Evolutionary conservation across 2,329 filamentous ascomycete genomes (phyloP).

Genomic region (Sporothrix euskadiensis): DNA sequence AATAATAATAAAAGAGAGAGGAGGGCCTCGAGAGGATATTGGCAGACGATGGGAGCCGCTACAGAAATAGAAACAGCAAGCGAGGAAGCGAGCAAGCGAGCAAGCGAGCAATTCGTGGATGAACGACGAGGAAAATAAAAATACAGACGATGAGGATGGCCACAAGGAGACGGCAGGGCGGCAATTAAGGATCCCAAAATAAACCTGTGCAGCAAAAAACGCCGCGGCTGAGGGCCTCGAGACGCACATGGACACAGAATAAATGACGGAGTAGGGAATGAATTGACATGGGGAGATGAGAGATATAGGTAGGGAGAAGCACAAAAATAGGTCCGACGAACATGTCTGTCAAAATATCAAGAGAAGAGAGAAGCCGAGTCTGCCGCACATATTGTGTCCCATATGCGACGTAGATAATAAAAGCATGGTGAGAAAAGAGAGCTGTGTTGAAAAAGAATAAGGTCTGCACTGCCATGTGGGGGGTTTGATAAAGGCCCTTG

Average conservation of each 20-base stretch:
- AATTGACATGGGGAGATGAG: background rate
- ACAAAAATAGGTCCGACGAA: slow-evolving; percentile 8
- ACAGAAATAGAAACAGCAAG: slow-evolving; percentile 15
- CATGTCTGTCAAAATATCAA: background rate
- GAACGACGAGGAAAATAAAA: background rate
- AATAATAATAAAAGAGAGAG: background rate
- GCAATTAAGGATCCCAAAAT: slow-evolving; percentile 7
- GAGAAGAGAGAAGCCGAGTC: background rate
- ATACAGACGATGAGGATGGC: background rate
- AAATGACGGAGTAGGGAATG: background rate
- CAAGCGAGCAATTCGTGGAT: background rate
- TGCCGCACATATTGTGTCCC: background rate
- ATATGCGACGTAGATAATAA: background rate
- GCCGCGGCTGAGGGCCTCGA: background rate
- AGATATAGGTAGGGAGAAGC: background rate
- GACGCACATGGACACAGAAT: background rate
- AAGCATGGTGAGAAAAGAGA: background rate
- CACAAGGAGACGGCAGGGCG: slow-evolving; percentile 4
- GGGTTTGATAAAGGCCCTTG: background rate
- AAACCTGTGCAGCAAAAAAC: background rate
- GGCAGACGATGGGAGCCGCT: background rate
- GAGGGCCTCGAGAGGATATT: background rate
- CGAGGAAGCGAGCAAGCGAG: slow-evolving; percentile 5
- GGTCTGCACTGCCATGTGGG: background rate
- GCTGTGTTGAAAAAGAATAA: background rate